Evolutionary conservation across 306 rosid species (phyloP).

Genomic region (Erythrophleum fordii): DNA sequence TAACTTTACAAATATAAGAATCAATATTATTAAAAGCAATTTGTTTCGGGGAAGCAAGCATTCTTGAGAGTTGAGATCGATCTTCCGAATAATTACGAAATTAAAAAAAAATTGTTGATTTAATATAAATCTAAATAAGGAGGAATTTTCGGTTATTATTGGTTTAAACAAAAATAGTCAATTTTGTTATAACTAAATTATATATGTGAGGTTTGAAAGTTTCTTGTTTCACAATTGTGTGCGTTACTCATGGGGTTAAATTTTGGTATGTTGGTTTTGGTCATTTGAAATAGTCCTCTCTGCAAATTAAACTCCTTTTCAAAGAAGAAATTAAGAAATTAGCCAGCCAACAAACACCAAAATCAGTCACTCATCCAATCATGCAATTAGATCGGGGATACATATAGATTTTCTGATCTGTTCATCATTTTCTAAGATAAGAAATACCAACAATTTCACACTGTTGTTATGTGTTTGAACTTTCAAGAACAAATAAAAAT

Average conservation of each 20-base stretch:
- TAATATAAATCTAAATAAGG: neutral
- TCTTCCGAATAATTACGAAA: neutral
- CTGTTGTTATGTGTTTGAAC: constrained; percentile 45
- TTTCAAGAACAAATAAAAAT: constrained; percentile 31
- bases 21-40: neutral
- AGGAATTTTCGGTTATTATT: neutral
- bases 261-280: constrained; percentile 29
- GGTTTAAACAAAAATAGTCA: constrained; percentile 39
- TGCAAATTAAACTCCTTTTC: too few relatives aligned
- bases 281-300: constrained; percentile 53
- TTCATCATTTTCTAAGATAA: constrained; percentile 58
- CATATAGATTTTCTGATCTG: constrained; percentile 28
- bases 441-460: constrained; percentile 26
- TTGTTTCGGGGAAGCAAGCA: neutral
- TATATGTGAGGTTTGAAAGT: constrained; percentile 39
- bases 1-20: neutral
- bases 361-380: constrained; percentile 49
- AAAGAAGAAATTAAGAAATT: constrained; percentile 24
- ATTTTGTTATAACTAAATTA: constrained; percentile 35
- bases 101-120: neutral
- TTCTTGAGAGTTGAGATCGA: neutral
- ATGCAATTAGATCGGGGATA: constrained; percentile 45
- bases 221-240: constrained; percentile 28
- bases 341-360: constrained; percentile 37
- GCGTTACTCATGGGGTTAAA: constrained; percentile 29